These are phyloP conservation scores for Avicennia marina DNA, from an alignment of 257 asterid genomes.

Conservation along the genomic window DNA sequence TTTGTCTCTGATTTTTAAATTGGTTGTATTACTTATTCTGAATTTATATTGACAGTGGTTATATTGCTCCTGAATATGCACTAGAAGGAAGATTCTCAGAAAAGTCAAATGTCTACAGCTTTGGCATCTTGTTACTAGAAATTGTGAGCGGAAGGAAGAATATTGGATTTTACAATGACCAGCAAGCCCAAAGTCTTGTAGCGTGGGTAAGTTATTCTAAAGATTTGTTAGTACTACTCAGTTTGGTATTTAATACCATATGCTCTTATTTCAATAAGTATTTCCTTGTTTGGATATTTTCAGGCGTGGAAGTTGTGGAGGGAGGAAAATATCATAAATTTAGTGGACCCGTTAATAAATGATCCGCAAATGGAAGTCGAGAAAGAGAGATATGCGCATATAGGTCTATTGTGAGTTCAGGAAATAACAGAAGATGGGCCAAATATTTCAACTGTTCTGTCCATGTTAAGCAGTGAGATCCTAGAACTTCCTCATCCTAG, in stretches of 20 bases:
- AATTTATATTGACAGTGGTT: constrained; percentile 35
- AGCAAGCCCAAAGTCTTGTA: constrained; percentile 25
- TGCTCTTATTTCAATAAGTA: neutral
- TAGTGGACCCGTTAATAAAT: constrained; percentile 28
- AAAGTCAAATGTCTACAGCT: no score
- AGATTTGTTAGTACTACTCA: neutral
- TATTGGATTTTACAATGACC: constrained; percentile 29
- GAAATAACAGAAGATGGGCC: no score
- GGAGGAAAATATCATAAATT: constrained; percentile 27
- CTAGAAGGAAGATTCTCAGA: no score
- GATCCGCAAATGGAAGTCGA: constrained; percentile 1
- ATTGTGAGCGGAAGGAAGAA: constrained; percentile 39
- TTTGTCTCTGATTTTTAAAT: neutral
- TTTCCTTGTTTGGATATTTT: neutral
- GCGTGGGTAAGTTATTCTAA: constrained; percentile 33
- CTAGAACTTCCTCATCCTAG: constrained; percentile 30
- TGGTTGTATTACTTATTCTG: neutral
- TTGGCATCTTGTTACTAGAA: constrained; percentile 48
- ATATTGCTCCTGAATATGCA: no score
- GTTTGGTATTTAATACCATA: neutral
- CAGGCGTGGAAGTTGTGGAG: constrained; percentile 59
- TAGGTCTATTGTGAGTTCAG: no score
- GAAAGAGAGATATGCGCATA: constrained; percentile 33
- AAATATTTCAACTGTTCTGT: constrained; percentile 30
- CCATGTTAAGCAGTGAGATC: constrained; percentile 43